Evolutionary conservation across 371 early-diverging fungal genomes (phyloP).

Genomic region (Mortierella sp.): DNA sequence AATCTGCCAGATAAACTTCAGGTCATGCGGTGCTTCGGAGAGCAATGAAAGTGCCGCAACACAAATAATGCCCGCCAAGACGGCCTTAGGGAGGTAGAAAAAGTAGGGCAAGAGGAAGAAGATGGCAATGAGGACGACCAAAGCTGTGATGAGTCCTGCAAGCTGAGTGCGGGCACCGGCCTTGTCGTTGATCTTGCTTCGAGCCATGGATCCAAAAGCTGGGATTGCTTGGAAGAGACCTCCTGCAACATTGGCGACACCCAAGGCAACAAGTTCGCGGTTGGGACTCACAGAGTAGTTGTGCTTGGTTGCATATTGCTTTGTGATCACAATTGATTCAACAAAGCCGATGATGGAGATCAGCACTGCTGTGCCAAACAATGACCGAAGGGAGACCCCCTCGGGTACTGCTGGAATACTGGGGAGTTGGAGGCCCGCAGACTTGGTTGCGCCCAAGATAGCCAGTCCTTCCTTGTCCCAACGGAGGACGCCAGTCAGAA

Average conservation of each 20-base stretch:
- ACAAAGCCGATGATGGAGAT: conserved; percentile 95
- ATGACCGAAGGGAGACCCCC: conserved; percentile 66
- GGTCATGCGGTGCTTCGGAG: conserved; percentile 80
- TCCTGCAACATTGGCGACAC: conserved; percentile 83
- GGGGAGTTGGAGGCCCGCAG: conserved; percentile 68
- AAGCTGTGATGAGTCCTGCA: conserved; percentile 82
- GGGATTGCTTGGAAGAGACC: conserved; percentile 88
- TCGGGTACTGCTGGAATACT: conserved; percentile 74
- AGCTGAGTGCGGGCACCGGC: conserved; percentile 93
- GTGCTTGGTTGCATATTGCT: conserved; percentile 88
- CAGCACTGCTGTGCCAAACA: conserved; percentile 67
- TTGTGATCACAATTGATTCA: conserved; percentile 92
- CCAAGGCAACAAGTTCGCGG: conserved; percentile 94
- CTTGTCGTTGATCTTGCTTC: conserved; percentile 90
- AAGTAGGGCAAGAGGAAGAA: conserved; percentile 84
- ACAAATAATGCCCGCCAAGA: conserved; percentile 86
- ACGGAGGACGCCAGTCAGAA: conserved; percentile 67
- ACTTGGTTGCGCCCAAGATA: conserved; percentile 79
- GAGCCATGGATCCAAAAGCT: conserved; percentile 90
- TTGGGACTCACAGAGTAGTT: conserved; percentile 92
- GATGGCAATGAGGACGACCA: conserved; percentile 80
- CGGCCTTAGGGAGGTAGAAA: conserved; percentile 88
- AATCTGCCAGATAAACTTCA: conserved; percentile 83
- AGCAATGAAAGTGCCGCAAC: conserved; percentile 87
- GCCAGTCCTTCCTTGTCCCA: conserved; percentile 78